Percentiles rank a stretch among this genome's conserved stretches.
phyloP scores from a whole-genome alignment of 805 yeast species.

The Cyberlindnera sargentensis region DNA sequence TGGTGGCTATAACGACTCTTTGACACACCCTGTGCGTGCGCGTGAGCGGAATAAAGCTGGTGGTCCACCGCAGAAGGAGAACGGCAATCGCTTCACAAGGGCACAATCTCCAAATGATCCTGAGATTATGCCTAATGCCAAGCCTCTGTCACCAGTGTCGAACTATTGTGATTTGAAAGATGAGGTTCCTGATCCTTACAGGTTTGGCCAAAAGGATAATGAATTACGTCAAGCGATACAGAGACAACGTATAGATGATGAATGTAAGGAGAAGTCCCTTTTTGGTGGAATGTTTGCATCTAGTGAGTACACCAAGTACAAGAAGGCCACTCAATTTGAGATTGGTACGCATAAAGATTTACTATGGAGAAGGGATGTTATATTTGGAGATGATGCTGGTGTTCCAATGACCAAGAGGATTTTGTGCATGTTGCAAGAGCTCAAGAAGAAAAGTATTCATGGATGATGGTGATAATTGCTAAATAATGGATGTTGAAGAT shows the following conservation, averaged over 20 bases:
- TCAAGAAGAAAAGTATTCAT: background rate
- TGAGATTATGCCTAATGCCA: background rate
- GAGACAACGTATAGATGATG: too few relatives aligned
- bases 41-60: too few relatives aligned
- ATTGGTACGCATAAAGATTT: slow-evolving; percentile 9
- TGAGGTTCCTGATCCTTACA: slow-evolving; percentile 1
- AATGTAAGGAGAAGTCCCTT: background rate
- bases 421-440: slow-evolving; percentile 7
- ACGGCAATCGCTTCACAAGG: too few relatives aligned
- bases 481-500: too few relatives aligned
- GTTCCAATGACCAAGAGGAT: slow-evolving; percentile 8
- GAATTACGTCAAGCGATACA: background rate
- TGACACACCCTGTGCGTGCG: too few relatives aligned
- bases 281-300: background rate
- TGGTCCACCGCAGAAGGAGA: background rate
- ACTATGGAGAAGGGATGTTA: slow-evolving; percentile 5
- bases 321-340: slow-evolving; percentile 5
- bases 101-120: too few relatives aligned
- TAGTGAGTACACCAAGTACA: slow-evolving; percentile 4
- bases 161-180: slow-evolving; percentile 2
- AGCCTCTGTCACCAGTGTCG: slow-evolving; percentile 2
- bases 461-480: too few relatives aligned
- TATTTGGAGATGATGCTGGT: slow-evolving; percentile 4
- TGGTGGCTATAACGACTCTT: too few relatives aligned
- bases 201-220: slow-evolving; percentile 2